Evolutionary conservation across 163 green algal genomes (phyloP).

Genomic region (Prototheca wickerhamii): DNA sequence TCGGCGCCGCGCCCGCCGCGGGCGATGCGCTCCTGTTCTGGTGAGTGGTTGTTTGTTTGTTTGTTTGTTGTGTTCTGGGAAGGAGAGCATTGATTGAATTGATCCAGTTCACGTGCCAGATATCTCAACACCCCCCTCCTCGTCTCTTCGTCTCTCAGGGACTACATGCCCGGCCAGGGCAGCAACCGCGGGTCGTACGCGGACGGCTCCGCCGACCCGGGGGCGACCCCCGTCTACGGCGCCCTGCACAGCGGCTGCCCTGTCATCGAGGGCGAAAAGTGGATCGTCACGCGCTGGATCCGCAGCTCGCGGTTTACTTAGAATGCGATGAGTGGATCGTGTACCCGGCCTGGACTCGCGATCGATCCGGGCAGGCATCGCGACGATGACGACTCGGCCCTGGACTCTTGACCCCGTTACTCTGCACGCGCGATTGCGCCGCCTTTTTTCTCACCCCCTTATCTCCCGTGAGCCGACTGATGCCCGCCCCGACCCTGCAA

Average conservation of each 20-base stretch:
- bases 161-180: constrained; percentile 15
- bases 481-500: too few species aligned
- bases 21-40: constrained; percentile 23
- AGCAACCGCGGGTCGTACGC: constrained; percentile 1
- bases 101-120: background rate
- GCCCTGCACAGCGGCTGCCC: constrained; percentile 29
- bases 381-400: too few species aligned
- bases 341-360: background rate
- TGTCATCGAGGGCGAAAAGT: constrained; percentile 29
- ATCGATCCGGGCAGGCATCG: too few species aligned
- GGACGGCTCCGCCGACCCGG: constrained; percentile 8
- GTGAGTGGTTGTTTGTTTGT: constrained; percentile 3
- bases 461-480: too few species aligned
- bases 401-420: background rate
- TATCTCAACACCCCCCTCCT: background rate
- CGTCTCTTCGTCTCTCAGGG: background rate
- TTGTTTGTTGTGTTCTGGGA: background rate
- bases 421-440: too few species aligned
- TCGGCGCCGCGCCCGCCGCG: constrained; percentile 5
- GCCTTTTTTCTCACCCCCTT: too few species aligned
- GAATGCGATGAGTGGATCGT: too few species aligned
- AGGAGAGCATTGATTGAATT: background rate
- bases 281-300: constrained; percentile 31
- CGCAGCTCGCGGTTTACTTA: too few species aligned
- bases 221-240: background rate